Evolutionary conservation across 75 land plant species (phyloP).

Genomic region (Selaginella tamariscina): DNA sequence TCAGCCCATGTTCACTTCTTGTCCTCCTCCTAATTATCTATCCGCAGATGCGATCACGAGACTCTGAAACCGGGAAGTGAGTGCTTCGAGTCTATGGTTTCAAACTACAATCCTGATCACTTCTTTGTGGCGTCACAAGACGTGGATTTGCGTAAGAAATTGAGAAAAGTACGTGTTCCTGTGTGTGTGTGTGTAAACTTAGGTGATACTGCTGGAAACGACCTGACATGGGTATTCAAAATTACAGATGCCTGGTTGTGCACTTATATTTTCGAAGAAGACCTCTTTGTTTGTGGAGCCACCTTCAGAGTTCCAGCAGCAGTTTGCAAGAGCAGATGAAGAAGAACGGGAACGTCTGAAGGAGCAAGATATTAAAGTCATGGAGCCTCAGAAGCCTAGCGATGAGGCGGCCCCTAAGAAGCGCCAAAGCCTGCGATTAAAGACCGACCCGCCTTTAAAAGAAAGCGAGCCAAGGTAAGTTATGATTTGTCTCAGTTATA

Average conservation of each 20-base stretch:
- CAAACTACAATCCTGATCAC: conserved; percentile 59
- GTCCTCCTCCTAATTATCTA: background rate
- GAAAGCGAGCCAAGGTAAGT: conserved; percentile 68
- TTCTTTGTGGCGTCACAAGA: conserved; percentile 90
- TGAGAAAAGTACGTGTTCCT: conserved; percentile 58
- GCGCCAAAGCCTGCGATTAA: conserved; percentile 15
- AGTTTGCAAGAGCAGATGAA: conserved; percentile 51
- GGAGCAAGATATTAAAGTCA: too few species aligned
- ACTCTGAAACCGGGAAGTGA: conserved; percentile 33
- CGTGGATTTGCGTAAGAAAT: conserved; percentile 45
- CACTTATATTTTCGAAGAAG: conserved; percentile 49
- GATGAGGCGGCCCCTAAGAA: background rate
- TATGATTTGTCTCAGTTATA: background rate
- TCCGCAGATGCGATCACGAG: conserved; percentile 73
- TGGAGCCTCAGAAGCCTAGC: conserved; percentile 4
- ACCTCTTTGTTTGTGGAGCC: conserved; percentile 58
- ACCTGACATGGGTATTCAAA: too few species aligned
- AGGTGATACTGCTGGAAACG: too few species aligned
- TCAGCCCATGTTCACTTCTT: too few species aligned
- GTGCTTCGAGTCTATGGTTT: conserved; percentile 52
- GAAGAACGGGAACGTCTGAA: conserved; percentile 43
- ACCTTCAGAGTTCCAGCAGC: conserved; percentile 52
- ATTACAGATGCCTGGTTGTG: conserved; percentile 73
- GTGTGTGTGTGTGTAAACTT: too few species aligned
- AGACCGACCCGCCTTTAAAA: conserved; percentile 51